Evolutionary conservation across 768 basidiomycete genomes (phyloP).

Genomic region (Trichaptum fuscoviolaceum): DNA sequence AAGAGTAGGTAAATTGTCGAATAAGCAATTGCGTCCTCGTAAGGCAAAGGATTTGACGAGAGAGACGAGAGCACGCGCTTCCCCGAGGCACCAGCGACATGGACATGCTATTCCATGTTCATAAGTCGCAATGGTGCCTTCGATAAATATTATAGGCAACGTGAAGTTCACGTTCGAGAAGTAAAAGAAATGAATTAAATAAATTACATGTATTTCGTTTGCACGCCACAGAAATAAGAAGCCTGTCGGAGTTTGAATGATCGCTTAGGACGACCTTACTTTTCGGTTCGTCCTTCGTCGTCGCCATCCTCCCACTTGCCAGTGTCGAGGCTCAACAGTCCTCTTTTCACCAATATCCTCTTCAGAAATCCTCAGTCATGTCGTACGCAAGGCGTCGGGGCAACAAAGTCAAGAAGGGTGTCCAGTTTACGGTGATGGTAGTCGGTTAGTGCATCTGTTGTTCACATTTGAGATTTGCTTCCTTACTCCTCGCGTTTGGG

Average conservation of each 20-base stretch:
- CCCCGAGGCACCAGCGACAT: slow-evolving; percentile 3
- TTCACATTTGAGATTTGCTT: slow-evolving; percentile 10
- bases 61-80: neutral
- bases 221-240: neutral
- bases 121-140: neutral
- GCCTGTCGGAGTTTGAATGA: slow-evolving; percentile 24
- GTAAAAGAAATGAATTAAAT: neutral
- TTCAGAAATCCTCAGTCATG: slow-evolving; percentile 38
- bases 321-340: neutral
- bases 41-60: neutral
- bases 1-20: neutral
- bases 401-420: slow-evolving; percentile 98
- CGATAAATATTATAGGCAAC: neutral
- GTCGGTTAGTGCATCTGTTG: slow-evolving; percentile 62
- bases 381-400: slow-evolving; percentile 82
- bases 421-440: slow-evolving; percentile 97
- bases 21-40: neutral
- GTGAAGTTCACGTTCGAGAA: neutral
- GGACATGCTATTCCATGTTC: slow-evolving; percentile 1
- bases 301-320: slow-evolving; percentile 13
- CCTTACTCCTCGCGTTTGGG: slow-evolving; percentile 10
- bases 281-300: slow-evolving; percentile 15
- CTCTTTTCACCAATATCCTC: neutral
- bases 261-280: slow-evolving; percentile 14
- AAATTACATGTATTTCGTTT: neutral